Base-by-base conservation (phyloP, 495 filamentous ascomycete genomes). In the Neurospora tetrasperma region DNA sequence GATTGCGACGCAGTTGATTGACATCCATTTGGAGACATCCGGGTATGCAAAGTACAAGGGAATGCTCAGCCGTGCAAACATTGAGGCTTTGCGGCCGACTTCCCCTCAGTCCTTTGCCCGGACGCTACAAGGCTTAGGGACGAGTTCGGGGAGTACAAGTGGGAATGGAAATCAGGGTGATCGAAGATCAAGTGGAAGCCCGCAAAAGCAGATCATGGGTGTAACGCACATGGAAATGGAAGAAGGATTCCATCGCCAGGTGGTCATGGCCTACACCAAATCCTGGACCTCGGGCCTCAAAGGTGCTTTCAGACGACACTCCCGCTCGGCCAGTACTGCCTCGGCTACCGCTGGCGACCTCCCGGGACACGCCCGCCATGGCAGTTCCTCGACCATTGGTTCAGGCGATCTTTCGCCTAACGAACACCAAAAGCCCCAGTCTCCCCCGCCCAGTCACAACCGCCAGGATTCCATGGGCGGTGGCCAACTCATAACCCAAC, bases 21-120 rank as follows among this genome's bases (percentile, higher is more conserved):
- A 82, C 69, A 81, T 86, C 72, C 83, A 81, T 38, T 69, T 86
- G 48, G 83, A 85, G 20, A 83, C 81, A 1, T 84, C 84, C 1
- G 85, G 84, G 0, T 86, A 86, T 42, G 84, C 84, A 31, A 87
- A 87, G 71, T 86, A 85, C 68, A 81, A 82, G 16, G 81, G 79
- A 9, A 82, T 86, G 82, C 84, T 84, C 1, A 81, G 75, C 16
- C 74, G 76, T 7, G 72, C 77, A 0, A 79, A 73, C 62, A 73
- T 84, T 20, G 81, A 84, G 54, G 62, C 79, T 16, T 70, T 73
- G 76, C 73, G 79, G 0, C 82, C 81, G 59, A 72, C 78, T 0
- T 78, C 83, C 0, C 80, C 78, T 2, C 74, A 74, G 31, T 78
- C 79, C 2, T 77, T 78, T 23, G 41, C 75, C 6, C 73, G 78